Evolutionary conservation across 139 green algal genomes (phyloP), one percentile per base, ranked within the genome.

Genomic region (Chlorella sp.): DNA sequence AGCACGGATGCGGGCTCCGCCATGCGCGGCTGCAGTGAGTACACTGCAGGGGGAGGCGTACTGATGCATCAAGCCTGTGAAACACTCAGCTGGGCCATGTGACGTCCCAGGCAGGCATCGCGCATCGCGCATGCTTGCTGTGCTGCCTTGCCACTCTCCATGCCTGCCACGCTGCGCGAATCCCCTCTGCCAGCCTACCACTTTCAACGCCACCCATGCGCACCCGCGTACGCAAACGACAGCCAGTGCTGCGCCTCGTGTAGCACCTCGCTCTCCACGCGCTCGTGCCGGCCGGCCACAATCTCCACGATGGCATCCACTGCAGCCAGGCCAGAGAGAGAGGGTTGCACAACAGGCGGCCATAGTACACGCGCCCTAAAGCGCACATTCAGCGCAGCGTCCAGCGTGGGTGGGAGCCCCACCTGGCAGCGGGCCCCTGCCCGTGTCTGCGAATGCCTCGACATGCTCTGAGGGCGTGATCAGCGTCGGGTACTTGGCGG

Each of bases 391-490:
- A n/a, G n/a, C n/a, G n/a, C n/a, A n/a, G n/a, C n/a, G n/a, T n/a
- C n/a, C n/a, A n/a, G n/a, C n/a, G n/a, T n/a, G n/a, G n/a, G n/a
- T n/a, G n/a, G n/a, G 58, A 5, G 76, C 55, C 8, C 73, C 63
- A 25, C 79, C 67, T 5, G 79, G 56, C 55, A 87, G 45, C n/a
- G 42, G 43, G 21, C 67, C 79, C n/a, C n/a, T n/a, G n/a, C n/a
- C n/a, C n/a, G n/a, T n/a, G n/a, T n/a, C n/a, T 6, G 56, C 42
- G 6, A 87, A 56, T 0, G 67, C 55, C 15, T 88, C 76, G 40
- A 78, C 79, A 31, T 88, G 71, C 59, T 80, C 74, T 25, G 81
- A 82, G 21, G 83, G 83, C 0, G 83, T 88, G 64, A 88, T 84
- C 66, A 88, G 50, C 11, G 69, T 69, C 0, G 81, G 79, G 35